phyloP scores from a whole-genome alignment of 208 protist genomes.

The Trypanosoma rangeli region DNA sequence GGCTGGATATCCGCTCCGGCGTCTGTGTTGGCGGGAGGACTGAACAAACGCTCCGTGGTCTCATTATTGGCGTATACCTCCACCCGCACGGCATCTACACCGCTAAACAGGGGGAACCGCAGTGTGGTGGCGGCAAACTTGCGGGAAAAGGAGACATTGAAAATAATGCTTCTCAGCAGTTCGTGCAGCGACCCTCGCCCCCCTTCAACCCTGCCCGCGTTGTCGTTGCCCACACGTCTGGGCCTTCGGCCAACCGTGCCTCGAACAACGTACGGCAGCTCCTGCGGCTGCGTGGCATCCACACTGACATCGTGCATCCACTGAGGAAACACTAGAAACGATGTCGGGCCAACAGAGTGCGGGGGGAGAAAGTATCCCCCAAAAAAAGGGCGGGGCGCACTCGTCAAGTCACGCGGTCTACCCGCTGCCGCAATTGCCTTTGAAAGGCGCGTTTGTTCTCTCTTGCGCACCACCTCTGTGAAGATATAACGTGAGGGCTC shows the following conservation, averaged over 20 bases:
- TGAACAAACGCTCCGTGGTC: slow-evolving; percentile 27
- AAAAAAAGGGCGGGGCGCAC: slow-evolving; percentile 12
- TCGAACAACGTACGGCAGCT: slow-evolving; percentile 33
- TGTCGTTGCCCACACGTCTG: not conserved
- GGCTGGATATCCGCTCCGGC: too few species aligned
- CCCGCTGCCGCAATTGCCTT: not conserved
- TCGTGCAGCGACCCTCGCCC: not conserved
- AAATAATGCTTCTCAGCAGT: not conserved
- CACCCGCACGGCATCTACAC: slow-evolving; percentile 30
- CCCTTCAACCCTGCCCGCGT: not conserved
- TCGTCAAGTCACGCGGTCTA: not conserved
- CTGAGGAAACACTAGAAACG: slow-evolving; percentile 64
- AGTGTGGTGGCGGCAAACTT: slow-evolving; percentile 12
- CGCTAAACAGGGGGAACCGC: not conserved
- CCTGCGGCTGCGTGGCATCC: slow-evolving; percentile 22
- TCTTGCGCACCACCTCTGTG: slow-evolving; percentile 3
- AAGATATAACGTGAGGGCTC: slow-evolving; percentile 24
- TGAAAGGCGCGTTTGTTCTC: not conserved
- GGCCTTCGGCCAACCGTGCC: slow-evolving; percentile 28
- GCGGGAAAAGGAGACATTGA: slow-evolving; percentile 13
- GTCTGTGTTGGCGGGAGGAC: not conserved
- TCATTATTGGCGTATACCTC: slow-evolving; percentile 27
- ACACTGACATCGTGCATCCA: slow-evolving; percentile 21
- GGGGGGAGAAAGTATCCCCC: slow-evolving; percentile 44
- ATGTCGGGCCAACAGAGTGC: slow-evolving; percentile 19